phyloP scores from a whole-genome alignment of 129 eudicot species.

The Flaveria trinervia region DNA sequence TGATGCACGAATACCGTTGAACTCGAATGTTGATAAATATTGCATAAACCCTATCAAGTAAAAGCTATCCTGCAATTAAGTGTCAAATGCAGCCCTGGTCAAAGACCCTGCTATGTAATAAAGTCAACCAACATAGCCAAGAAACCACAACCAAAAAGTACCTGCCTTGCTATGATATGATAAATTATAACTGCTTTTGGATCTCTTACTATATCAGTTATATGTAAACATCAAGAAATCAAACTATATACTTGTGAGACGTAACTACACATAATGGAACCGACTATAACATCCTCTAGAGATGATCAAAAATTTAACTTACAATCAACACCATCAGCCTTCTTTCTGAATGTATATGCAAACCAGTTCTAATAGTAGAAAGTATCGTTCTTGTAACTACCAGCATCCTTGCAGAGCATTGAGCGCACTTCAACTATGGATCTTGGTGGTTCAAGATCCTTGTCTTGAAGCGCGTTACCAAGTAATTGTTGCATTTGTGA shows the following conservation, averaged over 20 bases:
- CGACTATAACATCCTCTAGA: slow-evolving; percentile 11
- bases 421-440: slow-evolving; percentile 70
- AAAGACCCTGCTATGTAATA: not conserved
- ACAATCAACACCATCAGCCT: slow-evolving; percentile 27
- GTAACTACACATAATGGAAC: slow-evolving; percentile 11
- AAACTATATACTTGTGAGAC: slow-evolving; percentile 27
- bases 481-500: slow-evolving; percentile 77
- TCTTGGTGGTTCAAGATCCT: slow-evolving; percentile 72
- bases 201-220: slow-evolving; percentile 11
- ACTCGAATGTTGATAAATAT: too few species aligned
- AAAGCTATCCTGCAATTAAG: too few species aligned
- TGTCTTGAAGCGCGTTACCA: slow-evolving; percentile 70
- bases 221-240: slow-evolving; percentile 13
- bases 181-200: slow-evolving; percentile 18
- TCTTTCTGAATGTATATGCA: slow-evolving; percentile 36
- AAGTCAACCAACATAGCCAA: slow-evolving; percentile 9
- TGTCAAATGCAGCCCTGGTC: too few species aligned
- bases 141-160: slow-evolving; percentile 14
- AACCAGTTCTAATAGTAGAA: slow-evolving; percentile 51
- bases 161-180: slow-evolving; percentile 2
- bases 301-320: slow-evolving; percentile 28
- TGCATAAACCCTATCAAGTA: too few species aligned
- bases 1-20: too few species aligned
- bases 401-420: slow-evolving; percentile 69
- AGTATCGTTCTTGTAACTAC: slow-evolving; percentile 51